Percentiles rank a stretch among this genome's conserved stretches.
Evolutionary conservation across 306 rosid species (phyloP).

Genomic region (Vicia sativa): DNA sequence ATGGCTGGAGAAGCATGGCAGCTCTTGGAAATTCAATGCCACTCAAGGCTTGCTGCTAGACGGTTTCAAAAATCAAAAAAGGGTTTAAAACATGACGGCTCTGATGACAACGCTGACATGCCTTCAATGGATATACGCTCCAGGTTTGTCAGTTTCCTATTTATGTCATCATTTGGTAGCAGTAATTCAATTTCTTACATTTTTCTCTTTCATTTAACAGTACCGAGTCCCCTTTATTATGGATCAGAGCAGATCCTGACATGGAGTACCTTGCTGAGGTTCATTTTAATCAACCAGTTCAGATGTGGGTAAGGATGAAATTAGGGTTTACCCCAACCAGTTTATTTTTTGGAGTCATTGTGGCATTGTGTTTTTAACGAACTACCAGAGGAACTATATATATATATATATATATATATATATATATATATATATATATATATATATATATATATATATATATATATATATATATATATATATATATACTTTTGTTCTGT

Average conservation of each 20-base stretch:
- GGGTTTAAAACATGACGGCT: slow-evolving; percentile 82
- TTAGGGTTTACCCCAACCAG: slow-evolving; percentile 10
- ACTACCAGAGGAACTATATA: slow-evolving; percentile 2
- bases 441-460: too few relatives aligned
- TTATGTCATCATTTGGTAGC: neutral
- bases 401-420: too few relatives aligned
- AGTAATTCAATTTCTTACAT: slow-evolving; percentile 29
- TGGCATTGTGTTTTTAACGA: too few relatives aligned
- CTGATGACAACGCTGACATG: slow-evolving; percentile 86
- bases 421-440: too few relatives aligned
- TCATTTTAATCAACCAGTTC: slow-evolving; percentile 91
- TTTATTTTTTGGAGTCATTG: slow-evolving; percentile 30
- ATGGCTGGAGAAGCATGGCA: slow-evolving; percentile 95
- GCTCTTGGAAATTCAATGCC: slow-evolving; percentile 90
- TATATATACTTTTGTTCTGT: too few relatives aligned
- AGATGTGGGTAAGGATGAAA: slow-evolving; percentile 96
- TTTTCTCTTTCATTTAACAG: slow-evolving; percentile 48
- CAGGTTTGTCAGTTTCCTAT: slow-evolving; percentile 52
- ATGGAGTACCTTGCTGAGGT: slow-evolving; percentile 96
- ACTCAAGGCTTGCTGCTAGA: slow-evolving; percentile 89
- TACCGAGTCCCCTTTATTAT: slow-evolving; percentile 84
- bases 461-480: too few relatives aligned
- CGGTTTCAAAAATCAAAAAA: slow-evolving; percentile 92
- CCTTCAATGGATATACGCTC: slow-evolving; percentile 80
- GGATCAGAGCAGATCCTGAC: slow-evolving; percentile 99